Base-by-base conservation (phyloP, 805 yeast species). In the Lipomyces sp. region DNA sequence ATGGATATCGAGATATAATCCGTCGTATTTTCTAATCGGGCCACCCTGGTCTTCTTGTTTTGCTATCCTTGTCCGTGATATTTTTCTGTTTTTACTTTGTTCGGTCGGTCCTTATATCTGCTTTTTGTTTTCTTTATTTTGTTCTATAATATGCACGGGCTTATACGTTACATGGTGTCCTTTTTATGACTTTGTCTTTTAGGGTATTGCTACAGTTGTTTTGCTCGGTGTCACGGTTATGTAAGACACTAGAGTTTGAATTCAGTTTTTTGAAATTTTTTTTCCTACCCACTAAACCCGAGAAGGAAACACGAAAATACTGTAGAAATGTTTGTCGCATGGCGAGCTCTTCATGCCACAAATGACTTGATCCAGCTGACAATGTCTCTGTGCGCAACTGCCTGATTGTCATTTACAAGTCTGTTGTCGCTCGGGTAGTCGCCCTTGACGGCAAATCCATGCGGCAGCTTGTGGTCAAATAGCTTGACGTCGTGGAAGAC, bases 401-500 rank as follows among this genome's bases (percentile, higher is more conserved):
- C 48, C 29, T 54, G 58, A 18, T 53, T 33, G 28, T 54, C 57
- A 2, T 46, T 26, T 4, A 54, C 40, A 8, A 51, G 53, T 21
- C 48, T 32, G 33, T 52, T 47, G 23, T 46, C 47, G 7, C 40
- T 21, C 31, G 68, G 61, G 49, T 71, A 71, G 47, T 71, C 74
- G 5, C 74, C 73, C 37, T 70, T 67, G 26, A 71, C 71, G 2
- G 70, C 72, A 61, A 71, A 71, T 2, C 74, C 74, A 57, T 71
- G 74, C 3, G 74, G 74, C n/a, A 70, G 54, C 6, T 54, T 56
- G 8, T 49, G 37, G 35, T 46, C 64, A 34, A 39, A 49, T 19
- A 49, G 42, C 53, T 37, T 56, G 43, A 58, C 60, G 11, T 53
- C 59, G 36, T 58, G 54, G 18, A 44, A 53, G 18, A 52, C 43